These are phyloP conservation scores for Collybia mongolica DNA, from an alignment of 768 basidiomycete genomes.

Conservation along the genomic window DNA sequence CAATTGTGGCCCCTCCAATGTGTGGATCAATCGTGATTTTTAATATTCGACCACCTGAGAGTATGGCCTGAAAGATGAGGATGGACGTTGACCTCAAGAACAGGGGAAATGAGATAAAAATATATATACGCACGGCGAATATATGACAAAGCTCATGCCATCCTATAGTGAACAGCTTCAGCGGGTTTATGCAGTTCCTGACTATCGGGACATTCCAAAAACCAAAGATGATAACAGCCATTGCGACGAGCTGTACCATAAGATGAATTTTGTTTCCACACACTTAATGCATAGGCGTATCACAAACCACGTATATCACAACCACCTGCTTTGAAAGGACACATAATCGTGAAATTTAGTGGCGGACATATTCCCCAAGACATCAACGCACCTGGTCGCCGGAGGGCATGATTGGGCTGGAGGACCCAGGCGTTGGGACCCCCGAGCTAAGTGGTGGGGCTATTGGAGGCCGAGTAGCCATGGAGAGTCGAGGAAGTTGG, in stretches of 20 bases:
- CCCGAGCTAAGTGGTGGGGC: slow-evolving; percentile 41
- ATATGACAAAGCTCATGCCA: slow-evolving; percentile 90
- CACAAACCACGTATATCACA: slow-evolving; percentile 72
- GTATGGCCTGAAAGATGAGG: slow-evolving; percentile 52
- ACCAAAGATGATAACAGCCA: slow-evolving; percentile 83
- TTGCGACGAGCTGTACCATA: slow-evolving; percentile 67
- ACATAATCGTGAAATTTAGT: slow-evolving; percentile 19
- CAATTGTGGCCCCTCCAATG: slow-evolving; percentile 72
- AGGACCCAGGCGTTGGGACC: slow-evolving; percentile 24
- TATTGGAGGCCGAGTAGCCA: slow-evolving; percentile 37
- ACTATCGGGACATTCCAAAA: slow-evolving; percentile 86
- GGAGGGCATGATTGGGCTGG: slow-evolving; percentile 55
- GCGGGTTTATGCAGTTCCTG: slow-evolving; percentile 75
- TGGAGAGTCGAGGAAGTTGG: slow-evolving; percentile 5
- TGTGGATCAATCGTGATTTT: slow-evolving; percentile 85
- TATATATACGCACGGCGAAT: slow-evolving; percentile 51
- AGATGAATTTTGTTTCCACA: slow-evolving; percentile 3
- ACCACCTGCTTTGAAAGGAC: slow-evolving; percentile 47
- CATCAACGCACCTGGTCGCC: slow-evolving; percentile 62
- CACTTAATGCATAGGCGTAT: not conserved
- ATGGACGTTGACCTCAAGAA: slow-evolving; percentile 1
- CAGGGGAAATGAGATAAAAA: not conserved
- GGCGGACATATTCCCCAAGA: slow-evolving; percentile 12
- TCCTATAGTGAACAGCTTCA: slow-evolving; percentile 86
- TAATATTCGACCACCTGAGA: slow-evolving; percentile 76